Base-by-base conservation (phyloP, 306 rosid species). In the Prunus dulcis region DNA sequence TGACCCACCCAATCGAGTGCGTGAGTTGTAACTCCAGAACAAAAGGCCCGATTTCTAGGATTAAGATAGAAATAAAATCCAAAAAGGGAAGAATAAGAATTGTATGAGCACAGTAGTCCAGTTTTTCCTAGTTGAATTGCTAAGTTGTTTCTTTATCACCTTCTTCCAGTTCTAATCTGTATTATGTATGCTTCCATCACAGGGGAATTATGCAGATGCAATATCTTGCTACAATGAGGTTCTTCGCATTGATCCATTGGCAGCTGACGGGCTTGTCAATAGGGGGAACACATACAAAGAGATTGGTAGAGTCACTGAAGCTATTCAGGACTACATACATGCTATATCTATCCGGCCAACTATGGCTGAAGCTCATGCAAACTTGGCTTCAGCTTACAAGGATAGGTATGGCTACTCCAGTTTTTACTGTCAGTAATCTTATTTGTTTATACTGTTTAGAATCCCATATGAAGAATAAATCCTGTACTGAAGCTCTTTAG, bases 361-460 rank as follows among this genome's bases (percentile, higher is more conserved):
- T 6, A 92, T 92, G 98, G 99, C 99, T 19, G 99, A 96, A 84
- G 99, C 99, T 67, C 99, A 96, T 91, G 99, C 98, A 56, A 96
- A 96, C 80, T 81, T 96, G 89, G 99, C 99, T 64, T 96, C 99
- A 72, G 98, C 99, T 61, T 93, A 92, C 84, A 96, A 96, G 82
- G 99, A 96, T 79, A 96, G 98, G 99, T 92, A 70, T 80, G 64
- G 9, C 45, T 45, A 52, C 47, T 79, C 34, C 60, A 61, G 10
- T 58, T 47, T 34, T 13, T 20, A 8, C 56, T 4, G 13, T 78
- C 23, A 6, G 7, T 12, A 2, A 15, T 2, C 18, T 4, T 19
- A 38, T 66, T 27, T 53, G 76, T 55, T 11, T 45, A 8, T 10
- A 15, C 5, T 27, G 47, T 69, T 45, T 57, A 6, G 17, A 30